Percentiles rank a stretch among this genome's conserved stretches.
These are phyloP conservation scores for Tetradesmus lagerheimii DNA, from an alignment of 139 green algal species.

Conservation along the genomic window DNA sequence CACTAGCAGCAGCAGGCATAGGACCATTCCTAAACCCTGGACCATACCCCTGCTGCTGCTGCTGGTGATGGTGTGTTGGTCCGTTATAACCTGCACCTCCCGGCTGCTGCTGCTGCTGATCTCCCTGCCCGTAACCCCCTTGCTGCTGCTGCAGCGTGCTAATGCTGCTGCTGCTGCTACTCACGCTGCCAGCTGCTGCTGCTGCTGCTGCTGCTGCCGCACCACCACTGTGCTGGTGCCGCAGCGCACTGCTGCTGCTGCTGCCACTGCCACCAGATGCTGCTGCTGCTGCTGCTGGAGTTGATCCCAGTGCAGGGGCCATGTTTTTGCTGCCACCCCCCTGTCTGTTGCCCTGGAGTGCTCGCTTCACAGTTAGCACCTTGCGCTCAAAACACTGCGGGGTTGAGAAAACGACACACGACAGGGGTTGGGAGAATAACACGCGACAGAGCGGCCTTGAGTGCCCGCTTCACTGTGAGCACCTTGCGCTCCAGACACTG, in stretches of 20 bases:
- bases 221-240: background rate
- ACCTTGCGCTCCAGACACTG: slow-evolving; percentile 63
- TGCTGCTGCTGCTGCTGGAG: background rate
- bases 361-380: slow-evolving; percentile 75
- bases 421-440: background rate
- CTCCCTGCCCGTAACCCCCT: background rate
- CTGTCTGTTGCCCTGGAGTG: slow-evolving; percentile 50
- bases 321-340: background rate
- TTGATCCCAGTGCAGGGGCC: background rate
- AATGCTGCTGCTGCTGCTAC: slow-evolving; percentile 28
- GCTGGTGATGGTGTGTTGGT: background rate
- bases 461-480: slow-evolving; percentile 71
- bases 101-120: slow-evolving; percentile 34
- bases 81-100: background rate
- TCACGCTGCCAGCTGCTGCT: background rate
- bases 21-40: background rate
- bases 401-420: background rate
- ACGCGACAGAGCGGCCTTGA: too few species aligned
- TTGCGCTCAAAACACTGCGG: too few species aligned
- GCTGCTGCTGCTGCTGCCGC: background rate
- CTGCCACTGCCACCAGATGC: background rate
- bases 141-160: background rate
- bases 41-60: background rate
- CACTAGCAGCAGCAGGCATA: background rate
- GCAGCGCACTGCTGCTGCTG: background rate